Evolutionary conservation across 495 filamentous ascomycete genomes (phyloP), one percentile per base, ranked within the genome.

Genomic region (Podospora didyma): DNA sequence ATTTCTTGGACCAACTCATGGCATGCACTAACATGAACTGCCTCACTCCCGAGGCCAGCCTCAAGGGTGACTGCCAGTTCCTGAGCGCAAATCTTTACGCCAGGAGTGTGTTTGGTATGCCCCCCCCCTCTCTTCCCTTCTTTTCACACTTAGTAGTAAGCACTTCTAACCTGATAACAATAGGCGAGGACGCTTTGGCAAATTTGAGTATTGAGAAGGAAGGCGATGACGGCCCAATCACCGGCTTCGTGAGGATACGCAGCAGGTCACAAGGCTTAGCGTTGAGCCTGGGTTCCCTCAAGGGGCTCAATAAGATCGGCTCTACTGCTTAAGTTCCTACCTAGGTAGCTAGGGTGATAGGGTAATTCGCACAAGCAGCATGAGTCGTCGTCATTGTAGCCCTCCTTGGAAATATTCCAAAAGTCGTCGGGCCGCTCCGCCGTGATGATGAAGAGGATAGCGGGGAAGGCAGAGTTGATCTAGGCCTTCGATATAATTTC

Each of bases 131-230:
- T 34, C 35, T 26, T 35, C 28, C 48, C 14, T 20, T 45, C 17
- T 46, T 55, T 42, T 46, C 46, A 16, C 41, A 35, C 26, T 31
- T 31, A 3, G 5, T 35, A 50, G n/a, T n/a, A n/a, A n/a, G n/a
- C n/a, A n/a, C n/a, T n/a, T n/a, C n/a, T n/a, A n/a, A n/a, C n/a
- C n/a, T n/a, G n/a, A n/a, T n/a, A 2, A 9, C 9, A 21, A 26
- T 41, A 99, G 95, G 95, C 62, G 95, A 99, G 90, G 95, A 99
- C 77, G 95, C 95, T 45, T 76, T 99, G 57, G 95, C 95, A 57
- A 99, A 99, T 69, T 67, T 99, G 73, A 96, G 92, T 67, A 96
- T 99, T 64, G 95, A 99, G 69, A 94, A 96, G 75, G 91, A 97
- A 71, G 92, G 91, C 49, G 92, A 96, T 11, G 87, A 96, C 67